phyloP scores from a whole-genome alignment of 2,329 filamentous ascomycete species.

The Ustulina deusta region DNA sequence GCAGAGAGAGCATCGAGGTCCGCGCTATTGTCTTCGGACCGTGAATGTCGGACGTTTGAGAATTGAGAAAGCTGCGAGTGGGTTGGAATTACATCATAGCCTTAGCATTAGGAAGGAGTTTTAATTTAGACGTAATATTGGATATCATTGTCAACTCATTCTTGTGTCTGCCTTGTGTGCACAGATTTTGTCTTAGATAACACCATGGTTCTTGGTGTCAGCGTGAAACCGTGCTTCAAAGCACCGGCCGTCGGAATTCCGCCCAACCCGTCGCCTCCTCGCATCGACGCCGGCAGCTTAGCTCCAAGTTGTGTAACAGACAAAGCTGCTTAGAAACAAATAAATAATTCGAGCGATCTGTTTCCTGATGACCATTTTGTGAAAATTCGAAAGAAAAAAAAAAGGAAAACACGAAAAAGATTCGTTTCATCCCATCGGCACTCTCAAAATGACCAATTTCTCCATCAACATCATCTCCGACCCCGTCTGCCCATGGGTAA shows the following conservation, averaged over 20 bases:
- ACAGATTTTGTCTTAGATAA: no score
- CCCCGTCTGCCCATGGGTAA: slow-evolving; percentile 35
- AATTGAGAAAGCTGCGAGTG: background rate
- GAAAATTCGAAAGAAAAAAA: background rate
- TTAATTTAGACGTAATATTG: background rate
- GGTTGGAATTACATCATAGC: background rate
- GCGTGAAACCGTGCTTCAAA: background rate
- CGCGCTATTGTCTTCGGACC: slow-evolving; percentile 84
- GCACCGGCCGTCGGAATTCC: slow-evolving; percentile 35
- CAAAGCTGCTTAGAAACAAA: background rate
- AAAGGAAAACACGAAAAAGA: background rate
- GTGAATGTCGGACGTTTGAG: slow-evolving; percentile 44
- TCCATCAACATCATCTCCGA: slow-evolving; percentile 31
- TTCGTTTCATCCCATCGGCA: background rate
- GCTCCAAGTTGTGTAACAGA: background rate
- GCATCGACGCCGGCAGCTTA: background rate
- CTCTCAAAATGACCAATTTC: slow-evolving; percentile 38
- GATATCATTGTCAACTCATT: background rate
- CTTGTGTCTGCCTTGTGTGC: background rate
- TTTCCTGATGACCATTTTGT: background rate
- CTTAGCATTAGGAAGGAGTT: slow-evolving; percentile 18
- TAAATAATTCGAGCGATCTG: background rate
- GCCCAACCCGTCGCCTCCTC: no score
- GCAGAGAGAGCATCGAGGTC: slow-evolving; percentile 90
- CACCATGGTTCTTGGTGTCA: background rate